A percentile compares a stretch with the other conserved stretches of the same genome.
Conservation (phyloP, 1,139 yeast genomes). For the Blastobotrys serpentis region DNA sequence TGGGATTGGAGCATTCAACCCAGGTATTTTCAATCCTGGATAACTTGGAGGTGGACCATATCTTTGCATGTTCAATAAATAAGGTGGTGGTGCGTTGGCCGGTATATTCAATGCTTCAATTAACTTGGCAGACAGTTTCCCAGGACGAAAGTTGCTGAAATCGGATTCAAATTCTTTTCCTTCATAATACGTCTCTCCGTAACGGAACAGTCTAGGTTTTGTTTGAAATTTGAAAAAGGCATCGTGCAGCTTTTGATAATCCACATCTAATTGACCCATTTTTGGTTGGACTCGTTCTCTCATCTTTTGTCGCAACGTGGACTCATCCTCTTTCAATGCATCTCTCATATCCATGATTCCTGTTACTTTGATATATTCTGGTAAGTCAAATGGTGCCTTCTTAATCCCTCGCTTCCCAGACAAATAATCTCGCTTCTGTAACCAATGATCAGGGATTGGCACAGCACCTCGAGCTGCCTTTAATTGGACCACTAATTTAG, state of each 20-base stretch:
- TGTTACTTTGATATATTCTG: slow-evolving; percentile 73
- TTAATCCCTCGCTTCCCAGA: slow-evolving; percentile 70
- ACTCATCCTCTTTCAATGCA: slow-evolving; percentile 48
- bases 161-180: slow-evolving; percentile 59
- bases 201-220: slow-evolving; percentile 63
- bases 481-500: slow-evolving; percentile 60
- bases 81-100: slow-evolving; percentile 69
- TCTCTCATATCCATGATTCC: slow-evolving; percentile 89
- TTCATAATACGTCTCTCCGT: slow-evolving; percentile 80
- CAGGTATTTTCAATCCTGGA: slow-evolving; percentile 59
- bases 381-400: slow-evolving; percentile 71
- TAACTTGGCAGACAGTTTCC: slow-evolving; percentile 58
- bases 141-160: slow-evolving; percentile 56
- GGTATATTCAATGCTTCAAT: slow-evolving; percentile 70
- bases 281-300: slow-evolving; percentile 89
- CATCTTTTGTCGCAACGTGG: slow-evolving; percentile 67
- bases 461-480: slow-evolving; percentile 68
- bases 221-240: slow-evolving; percentile 84
- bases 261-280: slow-evolving; percentile 82
- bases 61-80: slow-evolving; percentile 71
- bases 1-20: slow-evolving; percentile 47
- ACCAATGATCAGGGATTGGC: slow-evolving; percentile 87
- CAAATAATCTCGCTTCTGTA: slow-evolving; percentile 72
- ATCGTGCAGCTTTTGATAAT: slow-evolving; percentile 75
- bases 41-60: slow-evolving; percentile 88